Conservation (phyloP, 163 green algal species). For the Chlamydomonas reinhardtii region DNA sequence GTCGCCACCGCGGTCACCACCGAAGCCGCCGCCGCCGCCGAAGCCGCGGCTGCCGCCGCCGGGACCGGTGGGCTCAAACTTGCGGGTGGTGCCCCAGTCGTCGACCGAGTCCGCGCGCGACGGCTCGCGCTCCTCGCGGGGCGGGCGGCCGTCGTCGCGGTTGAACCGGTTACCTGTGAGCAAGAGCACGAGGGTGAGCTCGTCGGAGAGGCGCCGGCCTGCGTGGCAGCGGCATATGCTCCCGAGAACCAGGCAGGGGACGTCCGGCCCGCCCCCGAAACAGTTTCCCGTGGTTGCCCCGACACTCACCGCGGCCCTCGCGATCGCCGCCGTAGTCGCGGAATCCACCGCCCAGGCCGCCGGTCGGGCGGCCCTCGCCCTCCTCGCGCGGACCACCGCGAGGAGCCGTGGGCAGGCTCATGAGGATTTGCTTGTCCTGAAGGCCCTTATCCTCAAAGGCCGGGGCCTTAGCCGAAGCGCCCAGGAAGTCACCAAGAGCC, state of each 20-base stretch:
- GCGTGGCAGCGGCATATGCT: neutral
- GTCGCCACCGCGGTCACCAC: constrained; percentile 30
- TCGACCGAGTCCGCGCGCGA: constrained; percentile 62
- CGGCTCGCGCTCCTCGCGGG: constrained; percentile 46
- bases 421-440: constrained; percentile 65
- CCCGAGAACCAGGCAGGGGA: no score
- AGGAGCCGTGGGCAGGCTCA: constrained; percentile 73
- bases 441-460: constrained; percentile 33
- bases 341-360: constrained; percentile 72
- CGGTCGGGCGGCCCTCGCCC: neutral
- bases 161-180: constrained; percentile 23
- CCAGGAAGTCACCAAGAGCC: constrained; percentile 72
- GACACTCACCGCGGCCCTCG: no score
- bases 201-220: neutral
- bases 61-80: constrained; percentile 63
- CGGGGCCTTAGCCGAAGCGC: neutral
- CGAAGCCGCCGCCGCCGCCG: constrained; percentile 47
- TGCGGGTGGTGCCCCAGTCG: constrained; percentile 74
- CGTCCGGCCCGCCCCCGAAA: no score
- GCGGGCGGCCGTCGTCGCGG: constrained; percentile 35
- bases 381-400: constrained; percentile 68
- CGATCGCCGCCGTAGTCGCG: constrained; percentile 65
- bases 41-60: constrained; percentile 28
- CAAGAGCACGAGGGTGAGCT: neutral
- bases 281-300: no score